phyloP scores from a whole-genome alignment of 2,329 filamentous ascomycete genomes.

The Tetracladium maxilliforme region DNA sequence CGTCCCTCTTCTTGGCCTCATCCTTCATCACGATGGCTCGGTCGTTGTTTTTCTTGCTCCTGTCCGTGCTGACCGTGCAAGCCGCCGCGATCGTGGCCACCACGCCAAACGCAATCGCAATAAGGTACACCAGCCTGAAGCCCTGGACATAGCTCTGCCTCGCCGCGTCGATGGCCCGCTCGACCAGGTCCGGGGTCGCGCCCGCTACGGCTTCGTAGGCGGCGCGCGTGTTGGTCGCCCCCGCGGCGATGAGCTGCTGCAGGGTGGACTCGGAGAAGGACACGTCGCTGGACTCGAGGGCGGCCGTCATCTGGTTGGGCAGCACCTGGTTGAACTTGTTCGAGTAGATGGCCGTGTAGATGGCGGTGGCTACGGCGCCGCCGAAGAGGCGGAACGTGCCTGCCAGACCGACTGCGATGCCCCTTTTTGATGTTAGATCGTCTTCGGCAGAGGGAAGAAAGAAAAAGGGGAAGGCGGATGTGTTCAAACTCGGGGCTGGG shows the following conservation, averaged over 20 bases:
- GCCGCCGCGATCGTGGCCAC: constrained; percentile 15
- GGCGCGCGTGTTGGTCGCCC: constrained; percentile 15
- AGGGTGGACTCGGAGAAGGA: constrained; percentile 8
- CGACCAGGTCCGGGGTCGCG: constrained; percentile 11
- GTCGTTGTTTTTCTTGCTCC: constrained; percentile 14
- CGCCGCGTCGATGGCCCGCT: constrained; percentile 13
- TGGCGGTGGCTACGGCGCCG: constrained; percentile 20
- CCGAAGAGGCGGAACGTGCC: constrained; percentile 20
- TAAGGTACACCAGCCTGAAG: constrained; percentile 18
- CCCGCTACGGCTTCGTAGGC: constrained; percentile 15
- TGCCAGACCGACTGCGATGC: constrained; percentile 19
- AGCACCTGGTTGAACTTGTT: constrained; percentile 13
- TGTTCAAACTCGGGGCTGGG: neutral
- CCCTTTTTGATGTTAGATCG: no score
- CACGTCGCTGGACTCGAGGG: constrained; percentile 8
- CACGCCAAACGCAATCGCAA: constrained; percentile 19
- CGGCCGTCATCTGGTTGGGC: constrained; percentile 8
- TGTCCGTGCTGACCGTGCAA: constrained; percentile 15
- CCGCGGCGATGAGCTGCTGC: constrained; percentile 11
- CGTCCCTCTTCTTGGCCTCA: no score
- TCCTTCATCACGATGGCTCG: constrained; percentile 12
- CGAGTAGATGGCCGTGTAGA: constrained; percentile 19
- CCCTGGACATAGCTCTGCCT: constrained; percentile 17
- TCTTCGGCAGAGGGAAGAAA: neutral
- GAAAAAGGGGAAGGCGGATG: constrained; percentile 1